Percentiles rank a stretch among this genome's conserved stretches.
phyloP scores from a whole-genome alignment of 2,329 filamentous ascomycete species.

The Lecanosticta acicola region DNA sequence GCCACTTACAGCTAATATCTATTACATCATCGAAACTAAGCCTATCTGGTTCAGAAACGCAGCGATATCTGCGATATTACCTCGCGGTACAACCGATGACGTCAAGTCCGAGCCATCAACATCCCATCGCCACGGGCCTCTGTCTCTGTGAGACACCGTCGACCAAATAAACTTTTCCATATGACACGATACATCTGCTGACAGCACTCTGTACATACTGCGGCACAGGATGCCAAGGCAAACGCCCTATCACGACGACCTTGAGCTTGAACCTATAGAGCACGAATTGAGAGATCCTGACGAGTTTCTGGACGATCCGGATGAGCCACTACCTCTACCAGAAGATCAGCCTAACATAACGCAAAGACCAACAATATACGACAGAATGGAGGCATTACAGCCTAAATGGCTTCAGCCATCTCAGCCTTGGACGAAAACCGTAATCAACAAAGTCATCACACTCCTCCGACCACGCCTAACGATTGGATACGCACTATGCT shows the following conservation, averaged over 20 bases:
- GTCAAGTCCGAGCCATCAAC: too few species aligned
- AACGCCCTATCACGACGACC: slow-evolving; percentile 13
- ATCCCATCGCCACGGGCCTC: too few species aligned
- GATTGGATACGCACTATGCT: slow-evolving; percentile 10
- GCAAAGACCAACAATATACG: slow-evolving; percentile 10
- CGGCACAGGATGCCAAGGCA: slow-evolving; percentile 6
- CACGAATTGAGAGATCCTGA: slow-evolving; percentile 6
- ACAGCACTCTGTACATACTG: background rate
- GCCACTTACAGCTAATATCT: too few species aligned
- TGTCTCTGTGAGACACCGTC: too few species aligned
- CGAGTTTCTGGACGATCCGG: slow-evolving; percentile 12
- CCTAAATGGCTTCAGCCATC: slow-evolving; percentile 14
- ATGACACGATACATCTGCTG: too few species aligned
- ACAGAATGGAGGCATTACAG: slow-evolving; percentile 11
- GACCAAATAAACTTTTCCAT: too few species aligned
- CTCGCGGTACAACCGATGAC: too few species aligned
- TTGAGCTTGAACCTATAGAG: slow-evolving; percentile 15
- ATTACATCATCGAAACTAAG: too few species aligned
- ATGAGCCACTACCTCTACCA: slow-evolving; percentile 10
- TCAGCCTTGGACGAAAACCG: slow-evolving; percentile 3
- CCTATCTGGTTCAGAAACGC: too few species aligned
- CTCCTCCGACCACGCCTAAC: slow-evolving; percentile 11
- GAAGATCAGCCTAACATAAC: too few species aligned
- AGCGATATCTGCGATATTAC: too few species aligned
- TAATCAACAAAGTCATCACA: slow-evolving; percentile 2